Conservation (phyloP, 352 stramenopile genomes). For the Plasmopara muralis region DNA sequence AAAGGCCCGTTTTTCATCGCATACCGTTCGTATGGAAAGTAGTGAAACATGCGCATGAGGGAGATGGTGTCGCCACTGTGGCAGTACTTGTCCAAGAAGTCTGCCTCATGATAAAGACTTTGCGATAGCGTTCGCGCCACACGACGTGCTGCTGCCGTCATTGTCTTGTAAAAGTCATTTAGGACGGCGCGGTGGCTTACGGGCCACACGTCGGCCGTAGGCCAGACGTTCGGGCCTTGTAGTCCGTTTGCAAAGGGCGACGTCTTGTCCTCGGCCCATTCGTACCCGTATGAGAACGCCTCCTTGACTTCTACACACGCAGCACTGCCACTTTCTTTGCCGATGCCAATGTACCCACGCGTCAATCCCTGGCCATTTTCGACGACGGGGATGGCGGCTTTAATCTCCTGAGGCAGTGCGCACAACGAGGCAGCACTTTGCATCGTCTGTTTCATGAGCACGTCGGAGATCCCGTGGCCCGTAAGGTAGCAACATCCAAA, state of each 20-base stretch:
- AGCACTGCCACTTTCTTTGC: slow-evolving; percentile 70
- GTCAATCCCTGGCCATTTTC: slow-evolving; percentile 67
- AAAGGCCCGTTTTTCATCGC: slow-evolving; percentile 19
- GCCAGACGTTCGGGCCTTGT: slow-evolving; percentile 71
- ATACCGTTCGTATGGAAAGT: slow-evolving; percentile 71
- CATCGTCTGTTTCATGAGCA: slow-evolving; percentile 47
- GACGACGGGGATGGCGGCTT: slow-evolving; percentile 51
- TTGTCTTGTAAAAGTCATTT: slow-evolving; percentile 52
- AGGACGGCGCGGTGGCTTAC: slow-evolving; percentile 33
- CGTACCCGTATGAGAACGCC: slow-evolving; percentile 76
- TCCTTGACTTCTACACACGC: slow-evolving; percentile 79
- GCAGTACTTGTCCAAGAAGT: slow-evolving; percentile 57
- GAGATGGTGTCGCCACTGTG: slow-evolving; percentile 69
- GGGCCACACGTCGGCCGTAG: slow-evolving; percentile 24
- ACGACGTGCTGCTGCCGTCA: slow-evolving; percentile 40
- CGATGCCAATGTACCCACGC: slow-evolving; percentile 71
- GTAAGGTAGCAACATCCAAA: slow-evolving; percentile 74
- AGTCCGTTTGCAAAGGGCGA: slow-evolving; percentile 46
- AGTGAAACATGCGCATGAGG: slow-evolving; percentile 82
- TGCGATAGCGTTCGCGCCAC: slow-evolving; percentile 47
- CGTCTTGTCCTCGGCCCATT: slow-evolving; percentile 35
- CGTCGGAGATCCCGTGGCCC: slow-evolving; percentile 48
- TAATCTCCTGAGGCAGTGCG: slow-evolving; percentile 36
- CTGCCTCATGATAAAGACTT: slow-evolving; percentile 40
- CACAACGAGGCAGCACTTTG: slow-evolving; percentile 53